Evolutionary conservation across 192 early-diverging fungal species (phyloP).

Genomic region (Coemansia sp.): DNA sequence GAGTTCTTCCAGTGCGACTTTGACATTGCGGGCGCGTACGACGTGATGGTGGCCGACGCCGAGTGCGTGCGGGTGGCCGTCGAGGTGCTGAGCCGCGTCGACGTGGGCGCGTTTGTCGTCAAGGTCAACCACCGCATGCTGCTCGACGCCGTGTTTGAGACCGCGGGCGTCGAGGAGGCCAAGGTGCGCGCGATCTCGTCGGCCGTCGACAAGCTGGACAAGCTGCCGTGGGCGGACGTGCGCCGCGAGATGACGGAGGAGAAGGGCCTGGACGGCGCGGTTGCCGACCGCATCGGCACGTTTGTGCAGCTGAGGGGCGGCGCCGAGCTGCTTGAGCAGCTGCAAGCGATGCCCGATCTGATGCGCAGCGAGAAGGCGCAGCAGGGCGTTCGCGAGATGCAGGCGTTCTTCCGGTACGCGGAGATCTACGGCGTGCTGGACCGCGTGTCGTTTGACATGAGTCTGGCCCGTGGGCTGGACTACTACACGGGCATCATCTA

Average conservation of each 20-base stretch:
- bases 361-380: slow-evolving; percentile 65
- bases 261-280: slow-evolving; percentile 75
- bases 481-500: slow-evolving; percentile 99
- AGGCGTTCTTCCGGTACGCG: slow-evolving; percentile 78
- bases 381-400: slow-evolving; percentile 85
- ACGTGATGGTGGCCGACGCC: slow-evolving; percentile 96
- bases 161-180: slow-evolving; percentile 87
- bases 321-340: slow-evolving; percentile 70
- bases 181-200: slow-evolving; percentile 92
- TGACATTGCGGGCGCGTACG: slow-evolving; percentile 93
- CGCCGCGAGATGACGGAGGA: slow-evolving; percentile 91
- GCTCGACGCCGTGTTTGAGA: slow-evolving; percentile 95
- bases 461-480: slow-evolving; percentile 94
- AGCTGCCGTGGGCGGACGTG: slow-evolving; percentile 93
- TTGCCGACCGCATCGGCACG: slow-evolving; percentile 90
- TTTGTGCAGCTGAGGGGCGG: slow-evolving; percentile 84
- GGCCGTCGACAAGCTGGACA: slow-evolving; percentile 98
- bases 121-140: slow-evolving; percentile 98
- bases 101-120: slow-evolving; percentile 85
- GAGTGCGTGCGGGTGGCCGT: slow-evolving; percentile 80
- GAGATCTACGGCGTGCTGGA: slow-evolving; percentile 71
- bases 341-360: slow-evolving; percentile 67
- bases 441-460: slow-evolving; percentile 83
- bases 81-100: slow-evolving; percentile 78
- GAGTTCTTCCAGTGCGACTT: slow-evolving; percentile 99